Evolutionary conservation across 139 green algal species (phyloP).

Genomic region (Deuterostichococcus epilithicus): DNA sequence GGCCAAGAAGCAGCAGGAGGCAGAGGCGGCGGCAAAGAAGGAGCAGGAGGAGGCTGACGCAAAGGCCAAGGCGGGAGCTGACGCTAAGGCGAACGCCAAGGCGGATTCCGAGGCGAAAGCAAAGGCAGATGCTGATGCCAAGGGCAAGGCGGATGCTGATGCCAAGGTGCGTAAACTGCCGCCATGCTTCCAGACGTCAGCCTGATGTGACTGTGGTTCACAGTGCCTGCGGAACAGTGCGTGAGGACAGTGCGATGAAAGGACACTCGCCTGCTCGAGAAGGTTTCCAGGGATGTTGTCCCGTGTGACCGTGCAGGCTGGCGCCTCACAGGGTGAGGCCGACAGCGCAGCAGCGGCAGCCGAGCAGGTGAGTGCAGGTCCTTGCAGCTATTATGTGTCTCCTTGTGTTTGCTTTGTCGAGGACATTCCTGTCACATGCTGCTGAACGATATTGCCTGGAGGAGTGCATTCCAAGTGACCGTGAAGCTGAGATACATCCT

Average conservation of each 20-base stretch:
- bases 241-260: not conserved
- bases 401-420: not conserved
- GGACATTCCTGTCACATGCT: not conserved
- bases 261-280: not conserved
- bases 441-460: not conserved
- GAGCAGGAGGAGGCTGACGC: no score
- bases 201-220: no score
- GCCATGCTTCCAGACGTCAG: not conserved
- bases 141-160: not conserved
- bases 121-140: no score
- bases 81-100: no score
- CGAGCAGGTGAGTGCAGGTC: slow-evolving; percentile 3
- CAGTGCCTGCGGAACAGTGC: not conserved
- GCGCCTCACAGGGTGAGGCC: not conserved
- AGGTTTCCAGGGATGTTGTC: not conserved
- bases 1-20: no score
- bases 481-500: not conserved
- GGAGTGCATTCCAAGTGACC: not conserved
- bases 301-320: not conserved
- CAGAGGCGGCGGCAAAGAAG: no score
- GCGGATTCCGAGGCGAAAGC: no score
- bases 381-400: not conserved
- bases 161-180: not conserved
- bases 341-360: not conserved
- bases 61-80: no score